Conservation (phyloP, 2,329 filamentous ascomycete species). For the Anthostomella pinea region DNA sequence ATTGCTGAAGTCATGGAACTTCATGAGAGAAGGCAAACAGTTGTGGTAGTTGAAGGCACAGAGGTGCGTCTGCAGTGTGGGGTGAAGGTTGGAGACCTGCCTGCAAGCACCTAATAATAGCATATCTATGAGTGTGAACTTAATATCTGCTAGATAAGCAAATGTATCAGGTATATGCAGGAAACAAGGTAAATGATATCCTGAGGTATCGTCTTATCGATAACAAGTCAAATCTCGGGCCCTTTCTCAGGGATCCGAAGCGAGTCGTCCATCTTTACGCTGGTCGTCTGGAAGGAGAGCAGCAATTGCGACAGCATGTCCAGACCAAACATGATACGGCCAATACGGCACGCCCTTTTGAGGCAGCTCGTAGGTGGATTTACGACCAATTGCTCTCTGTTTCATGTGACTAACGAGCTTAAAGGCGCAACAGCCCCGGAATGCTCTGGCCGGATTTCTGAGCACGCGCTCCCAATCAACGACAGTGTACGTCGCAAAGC, state of each 20-base stretch:
- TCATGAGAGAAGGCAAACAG: too few relatives aligned
- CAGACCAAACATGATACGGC: conserved; percentile 28
- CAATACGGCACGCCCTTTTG: conserved; percentile 27
- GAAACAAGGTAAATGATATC: conserved; percentile 5
- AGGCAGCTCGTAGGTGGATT: conserved; percentile 30
- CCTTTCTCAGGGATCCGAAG: conserved; percentile 3
- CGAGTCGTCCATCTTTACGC: conserved; percentile 13
- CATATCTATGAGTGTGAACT: too few relatives aligned
- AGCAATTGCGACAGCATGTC: conserved; percentile 27
- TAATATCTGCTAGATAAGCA: too few relatives aligned
- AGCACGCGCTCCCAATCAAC: conserved; percentile 24
- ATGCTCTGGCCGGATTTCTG: conserved; percentile 21
- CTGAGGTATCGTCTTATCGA: conserved; percentile 20
- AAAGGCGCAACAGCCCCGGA: conserved; percentile 26
- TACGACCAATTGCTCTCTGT: not conserved
- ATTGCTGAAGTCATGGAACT: too few relatives aligned
- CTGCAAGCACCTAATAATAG: too few relatives aligned
- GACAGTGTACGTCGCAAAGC: conserved; percentile 23
- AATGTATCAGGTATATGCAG: conserved; percentile 3
- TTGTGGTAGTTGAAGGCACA: conserved; percentile 7
- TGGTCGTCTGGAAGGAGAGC: conserved; percentile 16
- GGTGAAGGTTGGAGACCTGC: conserved; percentile 12
- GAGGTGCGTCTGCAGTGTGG: conserved; percentile 6
- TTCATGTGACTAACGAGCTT: conserved; percentile 14
- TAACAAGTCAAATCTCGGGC: conserved; percentile 25